A percentile compares a stretch with the other conserved stretches of the same genome.
phyloP scores from a whole-genome alignment of 2,329 filamentous ascomycete genomes.

The Fusarium acutatum region DNA sequence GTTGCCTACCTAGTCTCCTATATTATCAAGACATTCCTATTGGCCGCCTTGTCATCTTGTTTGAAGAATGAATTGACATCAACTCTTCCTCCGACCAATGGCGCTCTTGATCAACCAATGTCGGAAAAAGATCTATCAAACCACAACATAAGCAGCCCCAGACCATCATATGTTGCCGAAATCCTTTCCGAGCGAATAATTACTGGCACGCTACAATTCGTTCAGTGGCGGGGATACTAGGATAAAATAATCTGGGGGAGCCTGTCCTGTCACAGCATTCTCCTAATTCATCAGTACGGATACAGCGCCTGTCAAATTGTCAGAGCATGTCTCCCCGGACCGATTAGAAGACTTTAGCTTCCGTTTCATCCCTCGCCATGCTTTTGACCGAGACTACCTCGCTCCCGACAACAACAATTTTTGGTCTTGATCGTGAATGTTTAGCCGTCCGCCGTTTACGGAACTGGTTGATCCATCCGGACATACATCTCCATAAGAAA shows the following conservation, averaged over 20 bases:
- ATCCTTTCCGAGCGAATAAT: slow-evolving; percentile 8
- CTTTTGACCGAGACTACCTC: slow-evolving; percentile 8
- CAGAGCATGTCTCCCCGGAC: slow-evolving; percentile 20
- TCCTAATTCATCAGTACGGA: slow-evolving; percentile 1
- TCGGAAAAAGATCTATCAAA: slow-evolving; percentile 29
- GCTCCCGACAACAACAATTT: not conserved
- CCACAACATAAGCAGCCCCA: slow-evolving; percentile 13
- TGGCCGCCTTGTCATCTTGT: slow-evolving; percentile 41
- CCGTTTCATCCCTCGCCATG: slow-evolving; percentile 23
- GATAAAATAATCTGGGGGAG: slow-evolving; percentile 33
- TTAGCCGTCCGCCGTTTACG: slow-evolving; percentile 15
- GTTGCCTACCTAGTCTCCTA: not conserved
- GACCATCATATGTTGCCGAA: slow-evolving; percentile 23
- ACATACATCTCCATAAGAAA: slow-evolving; percentile 25
- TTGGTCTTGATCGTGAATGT: not conserved
- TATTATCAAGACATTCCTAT: slow-evolving; percentile 39
- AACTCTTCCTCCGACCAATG: slow-evolving; percentile 33
- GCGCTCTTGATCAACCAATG: slow-evolving; percentile 8
- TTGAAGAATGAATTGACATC: slow-evolving; percentile 45
- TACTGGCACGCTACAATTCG: slow-evolving; percentile 13
- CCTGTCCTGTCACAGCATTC: not conserved
- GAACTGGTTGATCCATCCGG: slow-evolving; percentile 9
- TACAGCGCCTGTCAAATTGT: slow-evolving; percentile 4
- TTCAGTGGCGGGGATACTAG: slow-evolving; percentile 8
- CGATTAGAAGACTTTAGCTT: slow-evolving; percentile 26